Base-by-base conservation (phyloP, 768 basidiomycete species). In the Termitomyces titanicus region DNA sequence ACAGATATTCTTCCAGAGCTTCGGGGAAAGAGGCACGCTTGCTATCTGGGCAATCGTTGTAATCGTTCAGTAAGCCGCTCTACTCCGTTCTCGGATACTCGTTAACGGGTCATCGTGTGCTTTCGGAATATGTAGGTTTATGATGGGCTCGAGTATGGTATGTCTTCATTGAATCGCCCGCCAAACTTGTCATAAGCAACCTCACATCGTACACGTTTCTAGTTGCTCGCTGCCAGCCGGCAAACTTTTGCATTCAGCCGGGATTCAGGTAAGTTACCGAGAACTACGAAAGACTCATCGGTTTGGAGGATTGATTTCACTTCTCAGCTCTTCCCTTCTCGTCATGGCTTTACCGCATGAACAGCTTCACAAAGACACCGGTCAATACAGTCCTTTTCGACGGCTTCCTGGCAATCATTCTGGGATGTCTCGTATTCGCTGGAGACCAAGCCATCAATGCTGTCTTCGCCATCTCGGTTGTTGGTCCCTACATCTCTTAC, bases 171-270 rank as follows among this genome's bases (percentile, higher is more conserved):
- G 2, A 38, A 27, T 39, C 12, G 15, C 38, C 15, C 5, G 15
- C 9, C 7, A 37, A 25, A 25, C 34, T n/a, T 10, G 20, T 7
- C 20, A 22, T 5, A 35, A 38, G 12, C 4, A 49, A 24, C 3
- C 18, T 29, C 1, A 51, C 27, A 7, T 31, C 9, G 10, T 37
- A n/a, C n/a, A n/a, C n/a, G 17, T 3, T 20, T 15, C 2, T 44
- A 66, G 65, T 34, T 66, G 63, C 70, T 48, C 55, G 64, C 34
- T 66, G 67, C 63, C n/a, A 66, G 65, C 45, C 79, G 88, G 4
- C 88, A 90, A 66, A 81, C 79, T 0, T 90, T 87, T 60, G 86
- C 86, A 1, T 88, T 89, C 66, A 79, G 84, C 31, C 78, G 87
- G 2, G 87, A 90, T 63, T 78, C 77, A 29, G 85, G 74, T 73